These are phyloP conservation scores for Apiospora sp. DNA, from an alignment of 2,329 filamentous ascomycete genomes.

Conservation along the genomic window DNA sequence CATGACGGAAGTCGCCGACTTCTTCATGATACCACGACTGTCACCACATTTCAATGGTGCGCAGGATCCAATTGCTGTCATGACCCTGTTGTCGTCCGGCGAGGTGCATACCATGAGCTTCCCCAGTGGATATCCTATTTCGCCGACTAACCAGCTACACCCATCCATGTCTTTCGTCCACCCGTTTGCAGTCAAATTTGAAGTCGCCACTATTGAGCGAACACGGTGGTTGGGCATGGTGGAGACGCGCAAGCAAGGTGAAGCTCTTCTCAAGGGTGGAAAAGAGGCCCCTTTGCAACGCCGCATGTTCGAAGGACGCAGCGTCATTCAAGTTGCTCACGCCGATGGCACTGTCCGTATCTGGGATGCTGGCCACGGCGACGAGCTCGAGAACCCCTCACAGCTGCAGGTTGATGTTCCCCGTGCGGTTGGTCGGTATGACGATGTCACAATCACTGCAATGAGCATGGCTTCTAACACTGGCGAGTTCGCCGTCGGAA, in stretches of 20 bases:
- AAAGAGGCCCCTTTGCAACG: slow-evolving; percentile 73
- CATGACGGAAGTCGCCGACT: slow-evolving; percentile 79
- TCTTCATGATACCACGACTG: slow-evolving; percentile 80
- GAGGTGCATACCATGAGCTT: slow-evolving; percentile 92
- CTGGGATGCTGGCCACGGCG: slow-evolving; percentile 91
- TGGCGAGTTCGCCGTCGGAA: slow-evolving; percentile 85
- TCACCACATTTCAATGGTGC: slow-evolving; percentile 88
- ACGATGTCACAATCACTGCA: slow-evolving; percentile 78
- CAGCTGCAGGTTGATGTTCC: slow-evolving; percentile 88
- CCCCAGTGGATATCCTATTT: slow-evolving; percentile 89
- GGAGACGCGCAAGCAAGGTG: slow-evolving; percentile 83
- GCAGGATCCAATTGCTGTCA: slow-evolving; percentile 87
- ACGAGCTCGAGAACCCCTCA: slow-evolving; percentile 88
- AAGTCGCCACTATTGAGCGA: slow-evolving; percentile 77
- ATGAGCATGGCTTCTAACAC: slow-evolving; percentile 83
- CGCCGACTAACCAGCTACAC: slow-evolving; percentile 91
- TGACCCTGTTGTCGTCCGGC: slow-evolving; percentile 82
- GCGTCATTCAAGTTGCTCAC: slow-evolving; percentile 86
- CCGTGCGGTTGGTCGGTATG: slow-evolving; percentile 79
- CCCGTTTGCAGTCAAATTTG: slow-evolving; percentile 80
- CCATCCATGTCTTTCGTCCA: slow-evolving; percentile 88
- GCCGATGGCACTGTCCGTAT: slow-evolving; percentile 90
- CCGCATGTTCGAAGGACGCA: slow-evolving; percentile 82
- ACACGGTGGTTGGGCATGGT: slow-evolving; percentile 88
- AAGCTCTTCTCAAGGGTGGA: slow-evolving; percentile 80